Evolutionary conservation across 2,329 filamentous ascomycete species (phyloP).

Genomic region (Cryphonectria carpinicola): DNA sequence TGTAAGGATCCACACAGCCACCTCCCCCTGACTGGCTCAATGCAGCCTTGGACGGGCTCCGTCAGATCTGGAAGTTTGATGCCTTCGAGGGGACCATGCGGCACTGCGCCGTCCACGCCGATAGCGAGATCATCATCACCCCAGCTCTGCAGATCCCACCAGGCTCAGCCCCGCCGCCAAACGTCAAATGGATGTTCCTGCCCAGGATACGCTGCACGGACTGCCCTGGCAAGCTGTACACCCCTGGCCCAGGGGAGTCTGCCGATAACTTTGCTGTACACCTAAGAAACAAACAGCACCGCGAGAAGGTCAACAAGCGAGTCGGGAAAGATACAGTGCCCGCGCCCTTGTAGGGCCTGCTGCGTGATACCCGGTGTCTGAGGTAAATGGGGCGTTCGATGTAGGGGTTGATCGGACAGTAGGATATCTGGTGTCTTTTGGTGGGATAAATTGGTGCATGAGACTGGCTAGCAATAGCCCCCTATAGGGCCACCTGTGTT

Average conservation of each 20-base stretch:
- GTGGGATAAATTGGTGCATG: constrained; percentile 1
- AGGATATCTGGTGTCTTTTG: background rate
- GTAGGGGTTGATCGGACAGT: background rate
- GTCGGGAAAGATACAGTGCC: constrained; percentile 37
- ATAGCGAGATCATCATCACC: constrained; percentile 68
- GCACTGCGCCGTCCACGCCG: constrained; percentile 77
- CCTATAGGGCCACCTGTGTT: background rate
- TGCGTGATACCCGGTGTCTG: background rate
- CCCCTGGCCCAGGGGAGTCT: constrained; percentile 81
- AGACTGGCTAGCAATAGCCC: background rate
- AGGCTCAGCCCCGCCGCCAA: constrained; percentile 58
- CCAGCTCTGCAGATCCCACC: constrained; percentile 45
- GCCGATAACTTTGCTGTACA: constrained; percentile 93
- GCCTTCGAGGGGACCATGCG: constrained; percentile 91
- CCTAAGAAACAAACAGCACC: constrained; percentile 81
- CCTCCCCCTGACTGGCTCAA: constrained; percentile 86
- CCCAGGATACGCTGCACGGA: constrained; percentile 91
- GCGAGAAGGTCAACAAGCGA: constrained; percentile 67
- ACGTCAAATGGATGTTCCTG: constrained; percentile 79
- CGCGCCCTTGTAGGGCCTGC: background rate
- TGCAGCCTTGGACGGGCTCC: constrained; percentile 71
- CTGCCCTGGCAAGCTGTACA: constrained; percentile 93
- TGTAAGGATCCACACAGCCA: constrained; percentile 58
- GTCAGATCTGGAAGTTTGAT: constrained; percentile 75
- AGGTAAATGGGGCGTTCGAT: background rate